Evolutionary conservation across 1,284 basidiomycete species (phyloP).

Genomic region (Ganoderma lucidum): DNA sequence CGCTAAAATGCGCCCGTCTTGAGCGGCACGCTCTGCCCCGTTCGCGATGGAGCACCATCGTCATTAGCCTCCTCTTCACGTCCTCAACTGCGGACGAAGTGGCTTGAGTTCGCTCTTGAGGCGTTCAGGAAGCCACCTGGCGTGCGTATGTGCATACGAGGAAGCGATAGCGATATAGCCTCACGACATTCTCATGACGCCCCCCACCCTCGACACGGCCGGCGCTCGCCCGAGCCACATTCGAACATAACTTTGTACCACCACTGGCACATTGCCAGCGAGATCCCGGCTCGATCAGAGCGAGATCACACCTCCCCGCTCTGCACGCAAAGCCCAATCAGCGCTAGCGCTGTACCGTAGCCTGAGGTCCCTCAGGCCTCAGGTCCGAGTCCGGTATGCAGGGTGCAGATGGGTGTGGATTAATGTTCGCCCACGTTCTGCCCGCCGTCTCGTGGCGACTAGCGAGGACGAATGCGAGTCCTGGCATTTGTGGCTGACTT

Average conservation of each 20-base stretch:
- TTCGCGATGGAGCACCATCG: background rate
- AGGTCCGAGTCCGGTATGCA: background rate
- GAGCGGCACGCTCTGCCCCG: background rate
- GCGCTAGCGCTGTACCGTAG: background rate
- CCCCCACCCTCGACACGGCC: background rate
- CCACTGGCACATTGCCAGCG: conserved; percentile 3
- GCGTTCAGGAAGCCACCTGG: background rate
- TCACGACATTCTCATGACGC: conserved; percentile 1
- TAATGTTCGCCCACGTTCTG: background rate
- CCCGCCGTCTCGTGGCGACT: background rate
- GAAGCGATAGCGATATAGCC: background rate
- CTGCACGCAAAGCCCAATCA: background rate
- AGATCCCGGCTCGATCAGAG: conserved; percentile 13
- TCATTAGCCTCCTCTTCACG: background rate
- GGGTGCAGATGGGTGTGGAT: background rate
- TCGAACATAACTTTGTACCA: conserved; percentile 6
- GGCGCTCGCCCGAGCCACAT: conserved; percentile 5
- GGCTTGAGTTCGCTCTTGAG: conserved; percentile 4
- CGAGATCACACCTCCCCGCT: conserved; percentile 11
- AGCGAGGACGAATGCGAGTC: background rate
- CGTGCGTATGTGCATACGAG: background rate
- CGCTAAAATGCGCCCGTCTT: background rate
- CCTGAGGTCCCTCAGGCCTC: background rate
- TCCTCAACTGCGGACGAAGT: background rate
- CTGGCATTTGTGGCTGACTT: background rate